Conservation (phyloP, 768 basidiomycete genomes). For the Suillus subaureus region DNA sequence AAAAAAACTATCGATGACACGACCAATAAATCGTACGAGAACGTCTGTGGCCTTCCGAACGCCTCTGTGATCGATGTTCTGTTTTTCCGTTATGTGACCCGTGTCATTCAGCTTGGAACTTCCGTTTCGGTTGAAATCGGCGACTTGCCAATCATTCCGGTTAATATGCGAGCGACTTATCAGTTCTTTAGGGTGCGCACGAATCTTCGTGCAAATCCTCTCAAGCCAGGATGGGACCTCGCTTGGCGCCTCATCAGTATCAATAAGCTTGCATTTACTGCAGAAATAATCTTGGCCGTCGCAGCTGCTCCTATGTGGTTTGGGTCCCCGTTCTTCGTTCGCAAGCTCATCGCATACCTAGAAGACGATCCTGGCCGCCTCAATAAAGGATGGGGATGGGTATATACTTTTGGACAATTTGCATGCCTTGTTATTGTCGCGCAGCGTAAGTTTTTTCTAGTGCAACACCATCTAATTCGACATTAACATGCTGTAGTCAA, state of each 20-base stretch:
- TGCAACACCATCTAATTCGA: slow-evolving; percentile 42
- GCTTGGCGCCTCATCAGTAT: slow-evolving; percentile 61
- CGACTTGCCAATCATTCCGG: slow-evolving; percentile 83
- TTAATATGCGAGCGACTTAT: slow-evolving; percentile 64
- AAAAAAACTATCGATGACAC: slow-evolving; percentile 62
- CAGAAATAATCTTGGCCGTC: slow-evolving; percentile 53
- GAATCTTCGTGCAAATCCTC: slow-evolving; percentile 43
- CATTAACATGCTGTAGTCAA: slow-evolving; percentile 43
- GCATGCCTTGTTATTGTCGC: background rate
- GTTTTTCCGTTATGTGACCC: slow-evolving; percentile 87
- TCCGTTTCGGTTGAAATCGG: slow-evolving; percentile 79
- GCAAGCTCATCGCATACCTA: slow-evolving; percentile 60
- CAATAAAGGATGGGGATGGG: slow-evolving; percentile 72
- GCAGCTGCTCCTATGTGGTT: slow-evolving; percentile 68
- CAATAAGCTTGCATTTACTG: slow-evolving; percentile 46
- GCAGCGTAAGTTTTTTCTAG: slow-evolving; percentile 40
- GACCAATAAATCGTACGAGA: slow-evolving; percentile 68
- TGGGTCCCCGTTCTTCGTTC: slow-evolving; percentile 61
- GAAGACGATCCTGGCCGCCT: slow-evolving; percentile 61
- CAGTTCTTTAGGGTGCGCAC: slow-evolving; percentile 69
- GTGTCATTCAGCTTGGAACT: slow-evolving; percentile 81
- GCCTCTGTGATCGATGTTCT: slow-evolving; percentile 49
- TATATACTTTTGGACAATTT: slow-evolving; percentile 59
- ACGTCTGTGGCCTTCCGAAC: slow-evolving; percentile 67
- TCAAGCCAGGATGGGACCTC: slow-evolving; percentile 64